Evolutionary conservation across 2,329 filamentous ascomycete species (phyloP).

Genomic region (Sporothrix schenckii): DNA sequence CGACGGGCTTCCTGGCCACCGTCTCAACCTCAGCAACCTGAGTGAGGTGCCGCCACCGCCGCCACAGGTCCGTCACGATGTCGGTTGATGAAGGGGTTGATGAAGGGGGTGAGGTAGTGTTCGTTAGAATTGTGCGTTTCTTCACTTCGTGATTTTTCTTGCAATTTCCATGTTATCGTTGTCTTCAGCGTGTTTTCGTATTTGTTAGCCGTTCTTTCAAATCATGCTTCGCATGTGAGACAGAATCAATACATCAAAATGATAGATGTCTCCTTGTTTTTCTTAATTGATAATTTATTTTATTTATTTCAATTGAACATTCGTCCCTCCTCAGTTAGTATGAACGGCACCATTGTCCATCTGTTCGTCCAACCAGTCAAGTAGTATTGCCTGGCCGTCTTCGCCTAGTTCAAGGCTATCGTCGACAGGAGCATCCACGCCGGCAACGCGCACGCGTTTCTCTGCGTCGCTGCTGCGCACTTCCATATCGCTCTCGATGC

Average conservation of each 20-base stretch:
- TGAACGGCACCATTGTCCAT: slow-evolving; percentile 4
- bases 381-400: slow-evolving; percentile 24
- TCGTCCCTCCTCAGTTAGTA: too few relatives aligned
- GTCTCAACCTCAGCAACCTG: background rate
- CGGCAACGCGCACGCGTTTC: slow-evolving; percentile 46
- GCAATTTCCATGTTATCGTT: background rate
- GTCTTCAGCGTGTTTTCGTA: background rate
- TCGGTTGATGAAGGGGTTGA: background rate
- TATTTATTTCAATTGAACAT: too few relatives aligned
- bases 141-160: background rate
- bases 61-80: slow-evolving; percentile 10
- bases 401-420: slow-evolving; percentile 8
- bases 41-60: slow-evolving; percentile 21
- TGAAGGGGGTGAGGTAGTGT: background rate
- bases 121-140: too few relatives aligned
- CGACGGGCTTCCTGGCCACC: background rate
- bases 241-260: background rate
- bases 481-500: slow-evolving; percentile 40
- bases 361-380: slow-evolving; percentile 33
- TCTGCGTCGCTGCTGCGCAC: slow-evolving; percentile 40
- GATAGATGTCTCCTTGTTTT: too few relatives aligned
- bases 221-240: background rate
- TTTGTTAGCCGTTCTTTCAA: background rate
- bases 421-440: slow-evolving; percentile 41
- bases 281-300: background rate